Base-by-base conservation (phyloP, 768 basidiomycete genomes). In the Rhodotorula diobovata region DNA sequence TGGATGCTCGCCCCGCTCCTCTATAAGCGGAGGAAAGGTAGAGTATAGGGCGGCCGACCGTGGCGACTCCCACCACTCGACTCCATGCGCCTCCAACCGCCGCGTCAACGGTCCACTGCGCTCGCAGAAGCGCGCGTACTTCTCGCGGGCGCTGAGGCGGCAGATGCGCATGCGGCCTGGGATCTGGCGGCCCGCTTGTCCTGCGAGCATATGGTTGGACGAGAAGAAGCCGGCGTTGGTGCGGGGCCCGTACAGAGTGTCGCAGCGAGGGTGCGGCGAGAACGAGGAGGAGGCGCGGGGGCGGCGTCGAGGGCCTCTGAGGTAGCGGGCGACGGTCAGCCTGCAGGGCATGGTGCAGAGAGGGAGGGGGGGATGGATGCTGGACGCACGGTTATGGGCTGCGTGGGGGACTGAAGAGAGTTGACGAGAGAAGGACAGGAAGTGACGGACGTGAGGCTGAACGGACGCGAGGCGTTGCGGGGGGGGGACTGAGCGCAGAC, bases 1-100 rank as follows among this genome's bases (percentile, higher is more conserved):
- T 28, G 28, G 15, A 9, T 5, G n/a, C n/a, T 7, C 51, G 8
- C 3, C 14, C n/a, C 16, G 46, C 23, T 53, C 51, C n/a, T 53
- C n/a, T n/a, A n/a, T n/a, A n/a, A n/a, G 14, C n/a, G 30, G n/a
- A 15, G 28, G 51, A 14, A 53, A 8, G 2, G 28, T 12, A n/a
- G 51, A n/a, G 51, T n/a, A 53, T 9, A 53, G n/a, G 28, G 51
- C 14, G 3, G 51, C 51, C 15, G 51, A 10, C 28, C 51, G 51
- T 14, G 51, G 51, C 51, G 51, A 30, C n/a, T n/a, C 51, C 51
- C 51, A 53, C n/a, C n/a, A 53, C 51, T 53, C 51, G 51, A 53
- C 12, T 1, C 51, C 51, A 16, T 28, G 51, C 51, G 30, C 30
- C 14, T n/a, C 28, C 28, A 53, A 0, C 14, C 51, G 51, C 51